A percentile compares a stretch with the other conserved stretches of the same genome.
Evolutionary conservation across 2,329 filamentous ascomycete genomes (phyloP).

Genomic region (Madurella mycetomatis): DNA sequence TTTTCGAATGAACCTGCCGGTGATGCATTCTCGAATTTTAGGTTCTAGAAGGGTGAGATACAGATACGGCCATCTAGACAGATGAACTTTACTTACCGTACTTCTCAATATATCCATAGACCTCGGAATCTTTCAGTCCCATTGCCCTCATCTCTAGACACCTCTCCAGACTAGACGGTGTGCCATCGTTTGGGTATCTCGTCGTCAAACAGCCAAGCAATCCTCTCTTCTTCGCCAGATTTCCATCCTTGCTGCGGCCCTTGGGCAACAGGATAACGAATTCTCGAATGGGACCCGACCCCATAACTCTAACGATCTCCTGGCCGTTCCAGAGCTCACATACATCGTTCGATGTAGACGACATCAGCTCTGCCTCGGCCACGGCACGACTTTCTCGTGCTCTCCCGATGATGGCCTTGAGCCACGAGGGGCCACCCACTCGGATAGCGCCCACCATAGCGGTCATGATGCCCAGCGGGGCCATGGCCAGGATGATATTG

Average conservation of each 20-base stretch:
- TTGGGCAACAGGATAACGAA: constrained; percentile 7
- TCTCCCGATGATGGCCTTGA: constrained; percentile 42
- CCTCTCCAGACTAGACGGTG: too few species aligned
- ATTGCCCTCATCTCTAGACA: too few species aligned
- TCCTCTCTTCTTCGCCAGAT: background rate
- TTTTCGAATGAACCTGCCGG: background rate
- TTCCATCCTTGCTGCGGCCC: background rate
- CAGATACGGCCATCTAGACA: too few species aligned
- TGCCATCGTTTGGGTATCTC: background rate
- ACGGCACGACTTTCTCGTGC: constrained; percentile 39
- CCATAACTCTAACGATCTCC: constrained; percentile 29
- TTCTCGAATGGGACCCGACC: background rate
- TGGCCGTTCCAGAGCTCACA: constrained; percentile 43
- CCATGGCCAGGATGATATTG: constrained; percentile 43
- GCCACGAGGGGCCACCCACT: constrained; percentile 39
- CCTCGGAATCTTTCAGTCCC: too few species aligned
- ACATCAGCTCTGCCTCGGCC: constrained; percentile 41
- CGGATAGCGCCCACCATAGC: constrained; percentile 41
- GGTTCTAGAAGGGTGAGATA: too few species aligned
- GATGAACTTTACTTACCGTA: too few species aligned
- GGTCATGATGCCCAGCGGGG: constrained; percentile 43
- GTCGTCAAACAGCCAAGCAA: background rate
- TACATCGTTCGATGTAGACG: constrained; percentile 42
- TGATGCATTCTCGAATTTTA: too few species aligned
- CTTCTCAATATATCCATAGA: too few species aligned